These are phyloP conservation scores for Suhomyces coccinellae DNA, from an alignment of 1,139 yeast species.

Conservation along the genomic window DNA sequence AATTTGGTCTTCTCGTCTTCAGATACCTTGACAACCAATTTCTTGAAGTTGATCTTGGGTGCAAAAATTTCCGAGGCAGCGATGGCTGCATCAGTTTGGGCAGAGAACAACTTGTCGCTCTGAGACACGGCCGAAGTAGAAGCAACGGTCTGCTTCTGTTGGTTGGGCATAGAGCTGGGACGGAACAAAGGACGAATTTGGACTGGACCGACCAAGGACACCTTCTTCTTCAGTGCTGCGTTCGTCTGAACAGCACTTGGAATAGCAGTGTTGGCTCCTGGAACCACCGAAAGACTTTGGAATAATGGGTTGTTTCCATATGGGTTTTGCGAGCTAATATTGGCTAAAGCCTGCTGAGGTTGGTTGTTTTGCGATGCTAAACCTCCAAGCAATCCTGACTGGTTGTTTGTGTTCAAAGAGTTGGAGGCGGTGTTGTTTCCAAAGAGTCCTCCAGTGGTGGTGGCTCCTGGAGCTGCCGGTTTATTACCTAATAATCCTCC, in stretches of 20 bases:
- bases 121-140: slow-evolving; percentile 1
- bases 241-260: slow-evolving; percentile 7
- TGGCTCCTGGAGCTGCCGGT: slow-evolving; percentile 13
- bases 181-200: slow-evolving; percentile 9
- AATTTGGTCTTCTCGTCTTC: slow-evolving; percentile 17
- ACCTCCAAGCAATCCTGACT: slow-evolving; percentile 15
- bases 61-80: slow-evolving; percentile 71
- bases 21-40: slow-evolving; percentile 55
- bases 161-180: slow-evolving; percentile 7
- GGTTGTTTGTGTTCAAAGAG: slow-evolving; percentile 7
- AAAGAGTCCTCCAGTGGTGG: slow-evolving; percentile 19
- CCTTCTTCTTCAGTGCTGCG: slow-evolving; percentile 8
- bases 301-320: slow-evolving; percentile 72
- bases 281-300: slow-evolving; percentile 33
- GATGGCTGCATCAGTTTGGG: slow-evolving; percentile 62
- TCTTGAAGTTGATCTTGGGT: slow-evolving; percentile 59
- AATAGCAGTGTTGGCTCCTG: neutral
- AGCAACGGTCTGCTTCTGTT: neutral
- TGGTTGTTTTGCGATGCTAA: slow-evolving; percentile 21
- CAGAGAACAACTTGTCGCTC: slow-evolving; percentile 22
- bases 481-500: slow-evolving; percentile 18
- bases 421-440: slow-evolving; percentile 16
- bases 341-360: slow-evolving; percentile 35
- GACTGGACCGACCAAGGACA: slow-evolving; percentile 6
- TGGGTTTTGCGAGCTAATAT: slow-evolving; percentile 62